Base-by-base conservation (phyloP, 2,329 filamentous ascomycete genomes). In the Neocatenulostroma microsporum region DNA sequence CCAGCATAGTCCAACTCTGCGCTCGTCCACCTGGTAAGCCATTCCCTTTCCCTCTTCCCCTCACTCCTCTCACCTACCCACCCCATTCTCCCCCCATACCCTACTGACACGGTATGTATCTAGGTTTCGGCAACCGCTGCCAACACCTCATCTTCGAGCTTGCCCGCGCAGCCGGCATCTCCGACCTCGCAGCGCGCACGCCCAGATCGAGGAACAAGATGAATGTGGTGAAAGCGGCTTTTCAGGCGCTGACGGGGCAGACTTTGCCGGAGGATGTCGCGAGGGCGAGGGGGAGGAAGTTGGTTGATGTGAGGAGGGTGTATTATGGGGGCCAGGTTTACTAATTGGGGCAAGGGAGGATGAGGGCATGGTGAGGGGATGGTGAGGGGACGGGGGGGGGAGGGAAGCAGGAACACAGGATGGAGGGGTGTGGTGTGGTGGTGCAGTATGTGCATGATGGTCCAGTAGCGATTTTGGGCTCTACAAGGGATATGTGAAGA, bases 191-290 rank as follows among this genome's bases (percentile, higher is more conserved):
- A 12, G 88, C 85, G 32, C 75, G 76, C 49, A 88, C 94, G 45
- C 80, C 81, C 24, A 82, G 89, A 30, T 85, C 85, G 45, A 78
- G 88, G 55, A 96, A 94, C 71, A 86, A 87, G 50, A 94, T 96
- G 87, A 98, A 98, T 70, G 85, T 88, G 13, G 83, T 94, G 66
- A 95, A 95, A 69, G 91, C 91, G 11, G 76, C 86, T 26, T 84
- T 84, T 63, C 63, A 89, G 61, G 89, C 88, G 4, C 70, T 98
- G 45, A 75, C 77, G 61, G 82, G 72, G 67, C 91, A 98, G 68
- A 77, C 77, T 43, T 72, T 94, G 56, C 91, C 91, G 1, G 85
- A 96, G 60, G 80, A 89, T 57, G 81, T 98, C 57, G 91, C 91
- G 39, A 74, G 84, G 33, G 89, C 86, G 35, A 70, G 88, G 47